Conservation (phyloP, 306 rosid species). For the barrel medic (Medicago truncatula) region DNA sequence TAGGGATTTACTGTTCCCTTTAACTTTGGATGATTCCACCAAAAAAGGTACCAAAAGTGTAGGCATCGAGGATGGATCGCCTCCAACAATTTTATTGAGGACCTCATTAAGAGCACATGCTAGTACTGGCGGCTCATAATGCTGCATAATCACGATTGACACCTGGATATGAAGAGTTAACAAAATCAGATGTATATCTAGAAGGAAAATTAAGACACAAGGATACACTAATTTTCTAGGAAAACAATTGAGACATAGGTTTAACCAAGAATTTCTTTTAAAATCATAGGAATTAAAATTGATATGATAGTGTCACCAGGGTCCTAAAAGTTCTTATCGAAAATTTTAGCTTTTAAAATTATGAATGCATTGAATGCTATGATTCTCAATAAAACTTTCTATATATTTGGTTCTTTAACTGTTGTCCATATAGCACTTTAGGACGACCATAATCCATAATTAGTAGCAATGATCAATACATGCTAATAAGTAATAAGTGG, state of each 20-base stretch:
- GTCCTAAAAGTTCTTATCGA: neutral
- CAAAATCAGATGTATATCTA: slow-evolving; percentile 26
- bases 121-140: slow-evolving; percentile 70
- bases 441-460: no score
- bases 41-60: slow-evolving; percentile 66
- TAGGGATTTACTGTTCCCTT: slow-evolving; percentile 53
- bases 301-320: neutral
- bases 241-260: neutral
- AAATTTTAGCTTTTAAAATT: no score
- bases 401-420: no score
- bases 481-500: no score
- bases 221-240: neutral
- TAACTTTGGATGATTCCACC: slow-evolving; percentile 64
- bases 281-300: slow-evolving; percentile 2
- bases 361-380: neutral
- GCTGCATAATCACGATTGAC: slow-evolving; percentile 67
- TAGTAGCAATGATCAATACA: no score
- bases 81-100: slow-evolving; percentile 54
- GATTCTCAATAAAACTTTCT: no score
- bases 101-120: slow-evolving; percentile 79
- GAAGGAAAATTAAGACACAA: neutral
- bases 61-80: slow-evolving; percentile 51
- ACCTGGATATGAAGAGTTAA: slow-evolving; percentile 56
- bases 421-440: no score
- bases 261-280: slow-evolving; percentile 17